Base-by-base conservation (phyloP, 1,139 yeast species). In the Meyerozyma smithsonii region DNA sequence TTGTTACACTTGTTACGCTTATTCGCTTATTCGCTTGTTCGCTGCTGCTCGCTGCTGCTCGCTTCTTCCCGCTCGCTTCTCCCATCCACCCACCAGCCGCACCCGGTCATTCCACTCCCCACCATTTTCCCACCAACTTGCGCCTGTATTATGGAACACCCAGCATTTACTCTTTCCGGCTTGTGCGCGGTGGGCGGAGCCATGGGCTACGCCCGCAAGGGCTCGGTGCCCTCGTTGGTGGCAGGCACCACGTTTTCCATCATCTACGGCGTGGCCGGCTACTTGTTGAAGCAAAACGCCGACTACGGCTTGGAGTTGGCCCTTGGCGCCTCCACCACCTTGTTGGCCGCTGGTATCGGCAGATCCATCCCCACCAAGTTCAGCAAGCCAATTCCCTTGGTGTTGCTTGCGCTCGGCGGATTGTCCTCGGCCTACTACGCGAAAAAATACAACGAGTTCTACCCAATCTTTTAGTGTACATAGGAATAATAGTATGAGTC, bases 271-370 rank as follows among this genome's bases (percentile, higher is more conserved):
- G 58, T 72, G 42, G 84, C 96, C 1, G 96, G 95, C 26, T 85
- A 86, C 61, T 69, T 89, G 50, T 69, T 87, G 48, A 74, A 77
- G 47, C 67, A 81, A 44, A 86, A 87, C 57, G 81, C 79, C 44
- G 88, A 85, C 56, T 79, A 78, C 64, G 97, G 96, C 25, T 70
- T 89, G 48, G 92, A 86, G 57, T 57, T 84, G 33, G 96, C 96
- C 1, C 66, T 88, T 40, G 85, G 81, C 8, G 76, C 90, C 1
- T 82, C 95, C 17, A 54, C 79, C 1, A 55, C 84, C 10, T 70
- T 89, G 49, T 61, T 83, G 11, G 74, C 74, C 33, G 89, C 92
- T 17, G 90, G 94, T 8, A 51, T 84, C 14, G 75, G 79, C 16
- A 74, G 97, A 51, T 79, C 90, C 8, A 51, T 79, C 37, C 77